These are phyloP conservation scores for Agrocybe praecox DNA, from an alignment of 768 basidiomycete genomes.

Conservation along the genomic window DNA sequence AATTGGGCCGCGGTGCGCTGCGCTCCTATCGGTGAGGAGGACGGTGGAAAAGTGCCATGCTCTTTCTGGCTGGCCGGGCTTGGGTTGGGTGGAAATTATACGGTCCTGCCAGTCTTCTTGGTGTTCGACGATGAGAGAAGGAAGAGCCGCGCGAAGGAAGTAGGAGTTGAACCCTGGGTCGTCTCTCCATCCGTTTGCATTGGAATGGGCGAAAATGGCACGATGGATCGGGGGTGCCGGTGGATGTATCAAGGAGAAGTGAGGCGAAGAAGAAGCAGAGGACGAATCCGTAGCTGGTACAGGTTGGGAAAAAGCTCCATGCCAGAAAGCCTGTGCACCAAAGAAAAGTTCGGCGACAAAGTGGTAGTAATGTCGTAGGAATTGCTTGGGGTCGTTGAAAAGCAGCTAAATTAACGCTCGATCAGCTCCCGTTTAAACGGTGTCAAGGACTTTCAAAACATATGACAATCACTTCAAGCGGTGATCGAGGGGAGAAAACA, in stretches of 20 bases:
- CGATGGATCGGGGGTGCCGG: constrained; percentile 62
- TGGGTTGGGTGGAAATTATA: constrained; percentile 28
- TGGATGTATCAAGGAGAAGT: constrained; percentile 18
- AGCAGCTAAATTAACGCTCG: constrained; percentile 38
- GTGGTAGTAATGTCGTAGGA: constrained; percentile 89
- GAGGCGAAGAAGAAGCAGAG: constrained; percentile 10
- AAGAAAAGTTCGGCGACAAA: constrained; percentile 82
- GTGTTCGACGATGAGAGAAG: constrained; percentile 68
- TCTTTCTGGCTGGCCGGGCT: constrained; percentile 27
- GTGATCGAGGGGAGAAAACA: not conserved
- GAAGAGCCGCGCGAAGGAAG: constrained; percentile 75
- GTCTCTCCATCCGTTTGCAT: constrained; percentile 72
- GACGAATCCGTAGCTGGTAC: constrained; percentile 8
- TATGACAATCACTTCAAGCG: not conserved
- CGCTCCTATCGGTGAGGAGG: constrained; percentile 75
- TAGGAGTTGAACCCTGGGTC: constrained; percentile 75
- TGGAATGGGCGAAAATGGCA: constrained; percentile 69
- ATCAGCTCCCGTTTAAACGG: not conserved
- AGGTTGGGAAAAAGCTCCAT: constrained; percentile 45
- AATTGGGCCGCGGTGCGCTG: constrained; percentile 65
- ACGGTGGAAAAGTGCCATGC: constrained; percentile 76
- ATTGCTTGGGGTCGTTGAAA: constrained; percentile 73
- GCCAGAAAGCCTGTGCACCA: constrained; percentile 77
- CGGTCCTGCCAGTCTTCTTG: constrained; percentile 76
- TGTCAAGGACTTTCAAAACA: not conserved